Conservation (phyloP, 1,139 yeast species). For the Taiozyma sp. region DNA sequence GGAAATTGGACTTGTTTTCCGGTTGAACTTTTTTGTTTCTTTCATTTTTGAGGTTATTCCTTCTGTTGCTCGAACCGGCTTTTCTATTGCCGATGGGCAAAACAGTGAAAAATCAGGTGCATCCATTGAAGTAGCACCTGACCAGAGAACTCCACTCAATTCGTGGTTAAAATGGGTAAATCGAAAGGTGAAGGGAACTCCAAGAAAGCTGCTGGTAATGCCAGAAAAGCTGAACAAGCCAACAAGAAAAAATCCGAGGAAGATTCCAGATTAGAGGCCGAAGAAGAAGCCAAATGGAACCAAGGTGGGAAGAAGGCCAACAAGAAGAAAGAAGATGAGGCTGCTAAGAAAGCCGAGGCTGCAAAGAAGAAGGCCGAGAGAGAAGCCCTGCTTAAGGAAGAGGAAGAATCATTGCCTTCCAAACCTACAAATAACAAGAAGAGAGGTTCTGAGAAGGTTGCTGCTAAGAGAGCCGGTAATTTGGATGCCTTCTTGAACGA, state of each 20-base stretch:
- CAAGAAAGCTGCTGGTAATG: conserved; percentile 67
- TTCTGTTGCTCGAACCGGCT: background rate
- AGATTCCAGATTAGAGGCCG: conserved; percentile 42
- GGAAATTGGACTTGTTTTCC: background rate
- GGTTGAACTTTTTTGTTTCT: background rate
- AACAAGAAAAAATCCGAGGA: conserved; percentile 56
- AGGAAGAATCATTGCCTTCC: conserved; percentile 57
- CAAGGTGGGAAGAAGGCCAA: conserved; percentile 68
- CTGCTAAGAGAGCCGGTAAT: conserved; percentile 58
- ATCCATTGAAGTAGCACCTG: conserved; percentile 11
- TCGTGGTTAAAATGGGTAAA: background rate
- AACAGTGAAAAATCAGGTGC: background rate
- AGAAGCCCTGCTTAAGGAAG: conserved; percentile 55
- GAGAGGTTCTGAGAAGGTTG: conserved; percentile 71
- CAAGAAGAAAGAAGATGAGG: conserved; percentile 65
- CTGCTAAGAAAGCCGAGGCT: conserved; percentile 58
- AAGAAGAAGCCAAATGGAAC: conserved; percentile 65
- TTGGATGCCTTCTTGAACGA: conserved; percentile 57
- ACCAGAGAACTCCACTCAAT: background rate
- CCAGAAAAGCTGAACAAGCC: conserved; percentile 66
- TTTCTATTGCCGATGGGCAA: background rate
- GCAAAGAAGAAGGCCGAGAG: conserved; percentile 63
- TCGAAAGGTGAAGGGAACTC: conserved; percentile 49
- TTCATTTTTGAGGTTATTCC: background rate
- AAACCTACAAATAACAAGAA: conserved; percentile 52